phyloP scores from a whole-genome alignment of 257 asterid species.

The Nicotiana noctiflora region DNA sequence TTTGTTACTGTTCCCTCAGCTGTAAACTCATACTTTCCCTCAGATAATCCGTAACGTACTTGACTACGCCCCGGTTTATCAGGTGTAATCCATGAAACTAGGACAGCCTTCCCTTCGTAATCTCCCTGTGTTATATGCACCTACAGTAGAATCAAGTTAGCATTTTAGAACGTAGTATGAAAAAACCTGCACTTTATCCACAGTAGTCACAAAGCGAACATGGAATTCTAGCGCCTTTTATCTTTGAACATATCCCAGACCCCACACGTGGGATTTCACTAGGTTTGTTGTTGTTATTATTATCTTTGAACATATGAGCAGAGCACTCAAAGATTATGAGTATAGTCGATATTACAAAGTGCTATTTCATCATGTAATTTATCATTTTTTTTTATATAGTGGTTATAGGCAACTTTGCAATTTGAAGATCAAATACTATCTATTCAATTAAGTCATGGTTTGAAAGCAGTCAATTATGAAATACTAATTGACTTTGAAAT shows the following conservation, averaged over 20 bases:
- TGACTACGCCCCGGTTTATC: constrained; percentile 69
- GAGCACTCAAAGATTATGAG: background rate
- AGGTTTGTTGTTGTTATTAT: too few relatives aligned
- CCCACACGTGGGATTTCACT: too few relatives aligned
- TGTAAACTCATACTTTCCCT: constrained; percentile 47
- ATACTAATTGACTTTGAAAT: too few relatives aligned
- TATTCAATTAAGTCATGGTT: too few relatives aligned
- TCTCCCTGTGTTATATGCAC: constrained; percentile 98
- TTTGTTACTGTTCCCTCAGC: constrained; percentile 61
- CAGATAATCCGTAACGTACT: constrained; percentile 69
- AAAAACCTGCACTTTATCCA: background rate
- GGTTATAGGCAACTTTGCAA: background rate
- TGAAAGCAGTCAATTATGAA: too few relatives aligned
- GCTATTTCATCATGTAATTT: background rate
- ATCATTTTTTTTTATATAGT: background rate
- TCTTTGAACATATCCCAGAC: background rate
- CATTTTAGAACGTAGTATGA: background rate
- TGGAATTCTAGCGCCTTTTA: background rate
- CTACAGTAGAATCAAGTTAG: constrained; percentile 25
- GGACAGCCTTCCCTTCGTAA: constrained; percentile 83
- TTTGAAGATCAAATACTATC: background rate
- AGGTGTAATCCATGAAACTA: constrained; percentile 81
- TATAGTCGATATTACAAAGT: background rate
- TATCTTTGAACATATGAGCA: background rate
- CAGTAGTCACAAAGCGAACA: background rate